phyloP scores from a whole-genome alignment of 768 basidiomycete species.

The Neoboletus brunneissimus region DNA sequence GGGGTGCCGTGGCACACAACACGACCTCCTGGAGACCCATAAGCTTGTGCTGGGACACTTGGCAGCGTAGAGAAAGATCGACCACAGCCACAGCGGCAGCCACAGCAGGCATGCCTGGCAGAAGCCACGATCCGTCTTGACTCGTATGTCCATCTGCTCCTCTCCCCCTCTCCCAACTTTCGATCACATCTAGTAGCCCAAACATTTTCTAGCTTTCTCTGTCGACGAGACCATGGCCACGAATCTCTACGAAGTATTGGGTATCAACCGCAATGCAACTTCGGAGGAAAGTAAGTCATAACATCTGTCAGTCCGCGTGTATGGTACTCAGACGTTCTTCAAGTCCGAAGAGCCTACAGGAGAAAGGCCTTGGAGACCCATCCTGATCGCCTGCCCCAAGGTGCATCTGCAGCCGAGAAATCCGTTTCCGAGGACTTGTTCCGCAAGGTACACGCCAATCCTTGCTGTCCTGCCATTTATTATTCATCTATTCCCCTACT shows the following conservation, averaged over 20 bases:
- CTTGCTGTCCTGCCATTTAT: background rate
- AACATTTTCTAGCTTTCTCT: background rate
- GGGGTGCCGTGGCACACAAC: slow-evolving; percentile 58
- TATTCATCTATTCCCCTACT: background rate
- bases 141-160: background rate
- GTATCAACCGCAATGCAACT: slow-evolving; percentile 50
- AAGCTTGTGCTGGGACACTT: background rate
- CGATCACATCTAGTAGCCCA: background rate
- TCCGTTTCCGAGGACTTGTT: slow-evolving; percentile 57
- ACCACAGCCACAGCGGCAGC: slow-evolving; percentile 19
- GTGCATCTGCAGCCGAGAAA: slow-evolving; percentile 58
- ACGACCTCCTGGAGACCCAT: slow-evolving; percentile 69
- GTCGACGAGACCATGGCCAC: slow-evolving; percentile 42
- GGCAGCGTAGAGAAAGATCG: slow-evolving; percentile 1
- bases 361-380: slow-evolving; percentile 70
- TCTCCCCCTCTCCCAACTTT: background rate
- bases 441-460: slow-evolving; percentile 32
- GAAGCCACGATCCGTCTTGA: background rate
- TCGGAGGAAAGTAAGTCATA: slow-evolving; percentile 58
- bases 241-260: slow-evolving; percentile 64
- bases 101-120: background rate
- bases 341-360: slow-evolving; percentile 80
- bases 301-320: background rate
- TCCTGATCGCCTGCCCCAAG: slow-evolving; percentile 64
- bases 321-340: slow-evolving; percentile 3